A percentile compares a stretch with the other conserved stretches of the same genome.
These are phyloP conservation scores for Podaxis pistillaris DNA, from an alignment of 768 basidiomycete species.

Conservation along the genomic window DNA sequence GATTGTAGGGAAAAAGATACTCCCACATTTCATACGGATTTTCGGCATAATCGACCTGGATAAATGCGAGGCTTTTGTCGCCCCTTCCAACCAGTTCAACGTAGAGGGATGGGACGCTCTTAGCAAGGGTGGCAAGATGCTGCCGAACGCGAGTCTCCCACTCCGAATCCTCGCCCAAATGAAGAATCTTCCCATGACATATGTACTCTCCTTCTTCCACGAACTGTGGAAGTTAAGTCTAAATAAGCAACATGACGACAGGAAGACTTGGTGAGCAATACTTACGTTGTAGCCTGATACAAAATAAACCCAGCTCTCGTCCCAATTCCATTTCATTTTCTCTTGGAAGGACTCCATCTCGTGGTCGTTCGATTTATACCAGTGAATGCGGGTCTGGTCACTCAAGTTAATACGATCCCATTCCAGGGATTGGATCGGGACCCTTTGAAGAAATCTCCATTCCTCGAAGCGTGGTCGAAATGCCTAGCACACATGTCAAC, in stretches of 20 bases:
- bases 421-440: neutral
- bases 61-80: neutral
- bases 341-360: neutral
- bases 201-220: neutral
- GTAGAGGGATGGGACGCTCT: neutral
- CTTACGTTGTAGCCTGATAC: neutral
- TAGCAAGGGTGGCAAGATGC: neutral
- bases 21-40: neutral
- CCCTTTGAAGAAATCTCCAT: neutral
- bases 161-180: neutral
- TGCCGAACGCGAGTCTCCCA: neutral
- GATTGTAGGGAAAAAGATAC: neutral
- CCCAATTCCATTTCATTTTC: neutral
- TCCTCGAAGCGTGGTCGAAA: neutral
- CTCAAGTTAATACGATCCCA: neutral
- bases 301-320: neutral
- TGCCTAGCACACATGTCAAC: neutral
- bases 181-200: neutral
- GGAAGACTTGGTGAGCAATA: neutral
- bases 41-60: neutral
- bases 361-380: neutral
- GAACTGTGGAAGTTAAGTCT: neutral
- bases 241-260: neutral
- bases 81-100: neutral
- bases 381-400: neutral